phyloP scores from a whole-genome alignment of 768 basidiomycete genomes.

The Hygrophoropsis aurantiaca region DNA sequence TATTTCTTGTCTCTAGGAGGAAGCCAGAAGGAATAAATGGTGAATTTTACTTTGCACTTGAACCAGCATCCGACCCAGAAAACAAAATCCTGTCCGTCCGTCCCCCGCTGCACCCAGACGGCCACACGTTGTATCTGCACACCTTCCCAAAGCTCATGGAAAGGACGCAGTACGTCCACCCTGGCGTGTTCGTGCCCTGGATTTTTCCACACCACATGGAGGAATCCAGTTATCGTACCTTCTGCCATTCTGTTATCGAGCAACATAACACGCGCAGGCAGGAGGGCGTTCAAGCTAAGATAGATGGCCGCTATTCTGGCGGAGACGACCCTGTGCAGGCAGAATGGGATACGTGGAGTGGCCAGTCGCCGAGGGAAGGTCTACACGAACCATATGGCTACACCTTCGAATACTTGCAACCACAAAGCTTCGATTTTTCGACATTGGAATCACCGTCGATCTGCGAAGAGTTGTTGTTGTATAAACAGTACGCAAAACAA shows the following conservation, averaged over 20 bases:
- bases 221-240: conserved; percentile 1
- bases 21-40: conserved; percentile 1
- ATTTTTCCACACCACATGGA: neutral
- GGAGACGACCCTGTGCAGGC: neutral
- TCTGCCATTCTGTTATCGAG: conserved; percentile 2
- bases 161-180: too few relatives aligned
- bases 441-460: neutral
- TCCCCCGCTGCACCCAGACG: neutral
- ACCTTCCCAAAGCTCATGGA: conserved; percentile 1
- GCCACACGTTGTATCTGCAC: neutral
- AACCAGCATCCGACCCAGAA: neutral
- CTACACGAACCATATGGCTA: neutral
- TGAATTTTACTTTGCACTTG: neutral
- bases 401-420: conserved; percentile 4
- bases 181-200: too few relatives aligned
- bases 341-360: conserved; percentile 3
- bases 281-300: too few relatives aligned
- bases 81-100: neutral
- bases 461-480: neutral
- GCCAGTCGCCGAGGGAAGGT: neutral
- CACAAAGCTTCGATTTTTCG: neutral
- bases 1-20: neutral
- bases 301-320: neutral
- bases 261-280: neutral
- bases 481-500: conserved; percentile 1